phyloP scores from a whole-genome alignment of 1,284 basidiomycete genomes.

The Hypsizygus ulmarius region DNA sequence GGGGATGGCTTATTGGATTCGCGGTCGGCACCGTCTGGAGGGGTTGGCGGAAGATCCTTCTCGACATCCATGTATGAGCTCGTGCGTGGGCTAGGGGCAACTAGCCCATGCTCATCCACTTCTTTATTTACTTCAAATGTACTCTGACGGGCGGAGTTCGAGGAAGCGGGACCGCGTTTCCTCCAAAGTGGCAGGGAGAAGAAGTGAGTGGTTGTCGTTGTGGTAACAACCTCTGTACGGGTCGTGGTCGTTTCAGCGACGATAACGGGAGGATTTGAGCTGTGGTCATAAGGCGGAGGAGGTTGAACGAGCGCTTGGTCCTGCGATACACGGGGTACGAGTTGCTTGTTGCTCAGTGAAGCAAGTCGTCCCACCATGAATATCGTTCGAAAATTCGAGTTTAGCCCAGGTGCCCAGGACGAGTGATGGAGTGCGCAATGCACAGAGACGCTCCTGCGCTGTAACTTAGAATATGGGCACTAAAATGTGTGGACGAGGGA shows the following conservation, averaged over 20 bases:
- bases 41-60: conserved; percentile 69
- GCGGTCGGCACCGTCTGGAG: conserved; percentile 30
- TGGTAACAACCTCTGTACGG: conserved; percentile 46
- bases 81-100: conserved; percentile 16
- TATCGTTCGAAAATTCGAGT: background rate
- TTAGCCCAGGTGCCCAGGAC: background rate
- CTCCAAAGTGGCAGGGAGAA: conserved; percentile 67
- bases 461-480: background rate
- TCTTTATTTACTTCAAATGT: conserved; percentile 8
- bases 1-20: conserved; percentile 1
- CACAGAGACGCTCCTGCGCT: background rate
- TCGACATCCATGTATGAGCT: conserved; percentile 42
- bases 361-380: conserved; percentile 29
- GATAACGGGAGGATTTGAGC: conserved; percentile 36
- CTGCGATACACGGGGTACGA: conserved; percentile 18
- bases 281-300: conserved; percentile 39
- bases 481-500: background rate
- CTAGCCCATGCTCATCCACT: conserved; percentile 19
- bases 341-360: conserved; percentile 19
- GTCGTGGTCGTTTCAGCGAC: conserved; percentile 50
- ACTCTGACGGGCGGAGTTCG: conserved; percentile 25
- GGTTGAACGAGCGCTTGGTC: conserved; percentile 26
- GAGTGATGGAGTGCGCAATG: background rate
- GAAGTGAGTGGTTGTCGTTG: conserved; percentile 57
- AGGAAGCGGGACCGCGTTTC: conserved; percentile 41